Conservation (phyloP, 192 early-diverging fungal genomes). For the Coemansia sp. region DNA sequence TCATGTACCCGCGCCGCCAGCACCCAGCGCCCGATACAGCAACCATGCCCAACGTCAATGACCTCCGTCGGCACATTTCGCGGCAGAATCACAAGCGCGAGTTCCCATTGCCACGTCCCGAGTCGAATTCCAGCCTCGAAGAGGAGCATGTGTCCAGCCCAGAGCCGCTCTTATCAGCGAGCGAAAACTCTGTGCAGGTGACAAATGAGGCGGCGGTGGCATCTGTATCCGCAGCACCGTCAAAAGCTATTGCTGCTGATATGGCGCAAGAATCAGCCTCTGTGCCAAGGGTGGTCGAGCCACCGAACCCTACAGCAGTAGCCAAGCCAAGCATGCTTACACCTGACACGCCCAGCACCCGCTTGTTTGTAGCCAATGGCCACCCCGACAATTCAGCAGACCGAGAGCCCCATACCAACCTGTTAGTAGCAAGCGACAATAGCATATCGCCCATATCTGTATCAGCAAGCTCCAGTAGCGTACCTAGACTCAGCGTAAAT, state of each 20-base stretch:
- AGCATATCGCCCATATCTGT: slow-evolving; percentile 3
- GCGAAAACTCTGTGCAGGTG: too few species aligned
- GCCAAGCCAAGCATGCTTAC: slow-evolving; percentile 26
- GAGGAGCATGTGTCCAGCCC: not conserved
- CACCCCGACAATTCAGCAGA: not conserved
- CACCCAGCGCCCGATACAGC: not conserved
- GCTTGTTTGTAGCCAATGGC: slow-evolving; percentile 10
- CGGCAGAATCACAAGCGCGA: slow-evolving; percentile 5
- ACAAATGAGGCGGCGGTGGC: not conserved
- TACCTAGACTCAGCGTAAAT: not conserved
- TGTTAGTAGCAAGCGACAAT: not conserved
- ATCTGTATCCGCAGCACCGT: not conserved
- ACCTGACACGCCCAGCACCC: slow-evolving; percentile 23
- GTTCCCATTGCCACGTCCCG: not conserved
- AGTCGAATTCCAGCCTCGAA: not conserved
- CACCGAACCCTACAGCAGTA: not conserved
- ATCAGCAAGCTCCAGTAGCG: not conserved
- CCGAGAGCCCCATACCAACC: not conserved
- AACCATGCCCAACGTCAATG: not conserved
- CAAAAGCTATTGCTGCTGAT: not conserved
- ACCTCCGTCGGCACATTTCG: slow-evolving; percentile 21
- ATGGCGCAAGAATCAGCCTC: not conserved
- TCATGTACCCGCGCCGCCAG: slow-evolving; percentile 16
- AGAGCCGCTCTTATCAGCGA: not conserved
- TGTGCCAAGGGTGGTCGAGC: not conserved